Evolutionary conservation across 345 rosid genomes (phyloP).

Genomic region (Hypericum androsaemum): DNA sequence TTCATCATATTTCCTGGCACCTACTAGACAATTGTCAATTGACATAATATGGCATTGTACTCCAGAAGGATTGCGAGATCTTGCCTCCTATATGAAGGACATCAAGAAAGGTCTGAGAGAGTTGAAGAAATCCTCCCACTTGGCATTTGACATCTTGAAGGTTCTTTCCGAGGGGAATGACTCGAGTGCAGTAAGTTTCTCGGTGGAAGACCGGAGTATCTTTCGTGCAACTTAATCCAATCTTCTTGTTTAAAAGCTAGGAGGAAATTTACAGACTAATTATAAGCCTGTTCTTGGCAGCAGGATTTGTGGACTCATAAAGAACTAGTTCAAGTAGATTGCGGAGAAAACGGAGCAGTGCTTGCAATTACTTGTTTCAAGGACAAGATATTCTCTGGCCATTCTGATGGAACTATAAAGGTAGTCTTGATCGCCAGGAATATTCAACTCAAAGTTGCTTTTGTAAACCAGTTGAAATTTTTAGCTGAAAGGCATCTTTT

Average conservation of each 20-base stretch:
- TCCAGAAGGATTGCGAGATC: conserved; percentile 44
- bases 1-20: no score
- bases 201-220: neutral
- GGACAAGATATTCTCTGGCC: conserved; percentile 60
- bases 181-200: conserved; percentile 44
- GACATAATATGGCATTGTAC: conserved; percentile 2
- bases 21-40: no score
- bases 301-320: conserved; percentile 65
- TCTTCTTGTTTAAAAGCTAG: neutral
- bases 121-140: conserved; percentile 44
- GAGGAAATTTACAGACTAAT: no score
- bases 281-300: conserved; percentile 1
- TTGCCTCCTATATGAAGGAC: conserved; percentile 38
- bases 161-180: conserved; percentile 42
- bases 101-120: conserved; percentile 51
- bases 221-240: neutral
- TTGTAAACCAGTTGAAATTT: neutral
- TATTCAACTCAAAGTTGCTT: neutral
- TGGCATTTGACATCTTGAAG: conserved; percentile 51
- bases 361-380: conserved; percentile 37
- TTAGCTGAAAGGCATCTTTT: conserved; percentile 4
- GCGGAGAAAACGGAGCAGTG: conserved; percentile 52
- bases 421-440: conserved; percentile 14
- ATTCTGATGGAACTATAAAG: conserved; percentile 69
- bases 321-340: conserved; percentile 49